phyloP scores from a whole-genome alignment of 202 grass and related monocot genomes.

The Panicum hallii region DNA sequence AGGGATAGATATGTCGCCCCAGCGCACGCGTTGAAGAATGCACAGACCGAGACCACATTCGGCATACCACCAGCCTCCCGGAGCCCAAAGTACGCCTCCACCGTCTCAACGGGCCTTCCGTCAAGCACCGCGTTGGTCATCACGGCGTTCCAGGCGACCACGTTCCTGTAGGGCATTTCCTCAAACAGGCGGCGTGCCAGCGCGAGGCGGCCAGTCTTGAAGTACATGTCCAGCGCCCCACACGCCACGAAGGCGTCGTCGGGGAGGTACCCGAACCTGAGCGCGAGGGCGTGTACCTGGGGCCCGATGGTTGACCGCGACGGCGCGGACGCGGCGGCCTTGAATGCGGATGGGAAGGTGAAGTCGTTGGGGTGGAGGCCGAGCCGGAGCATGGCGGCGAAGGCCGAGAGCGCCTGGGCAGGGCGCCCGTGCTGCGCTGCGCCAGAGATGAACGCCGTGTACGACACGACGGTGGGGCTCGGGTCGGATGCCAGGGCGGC shows the following conservation, averaged over 20 bases:
- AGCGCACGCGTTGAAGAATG: conserved; percentile 79
- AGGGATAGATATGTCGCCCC: conserved; percentile 46
- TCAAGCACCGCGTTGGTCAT: conserved; percentile 71
- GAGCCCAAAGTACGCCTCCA: conserved; percentile 64
- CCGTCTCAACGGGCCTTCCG: conserved; percentile 57
- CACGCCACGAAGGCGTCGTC: conserved; percentile 69
- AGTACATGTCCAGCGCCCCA: conserved; percentile 81
- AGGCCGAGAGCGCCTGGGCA: conserved; percentile 58
- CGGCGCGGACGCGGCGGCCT: conserved; percentile 57
- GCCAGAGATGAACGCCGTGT: conserved; percentile 76
- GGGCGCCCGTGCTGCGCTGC: conserved; percentile 66
- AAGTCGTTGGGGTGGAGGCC: conserved; percentile 84
- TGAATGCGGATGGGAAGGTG: conserved; percentile 77
- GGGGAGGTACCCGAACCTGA: conserved; percentile 69
- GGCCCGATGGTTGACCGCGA: conserved; percentile 25
- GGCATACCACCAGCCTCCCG: conserved; percentile 50
- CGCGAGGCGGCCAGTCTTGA: conserved; percentile 58
- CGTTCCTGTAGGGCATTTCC: conserved; percentile 70
- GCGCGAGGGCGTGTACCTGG: conserved; percentile 59
- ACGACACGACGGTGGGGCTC: conserved; percentile 70
- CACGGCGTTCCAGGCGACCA: conserved; percentile 74
- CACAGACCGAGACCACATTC: conserved; percentile 63
- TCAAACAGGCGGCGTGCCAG: conserved; percentile 65
- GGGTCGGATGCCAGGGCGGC: conserved; percentile 58
- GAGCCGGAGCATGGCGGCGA: conserved; percentile 65